Evolutionary conservation across 108 stramenopile species (phyloP), one percentile per base, ranked within the genome.

Genomic region (Nitzschia palea): DNA sequence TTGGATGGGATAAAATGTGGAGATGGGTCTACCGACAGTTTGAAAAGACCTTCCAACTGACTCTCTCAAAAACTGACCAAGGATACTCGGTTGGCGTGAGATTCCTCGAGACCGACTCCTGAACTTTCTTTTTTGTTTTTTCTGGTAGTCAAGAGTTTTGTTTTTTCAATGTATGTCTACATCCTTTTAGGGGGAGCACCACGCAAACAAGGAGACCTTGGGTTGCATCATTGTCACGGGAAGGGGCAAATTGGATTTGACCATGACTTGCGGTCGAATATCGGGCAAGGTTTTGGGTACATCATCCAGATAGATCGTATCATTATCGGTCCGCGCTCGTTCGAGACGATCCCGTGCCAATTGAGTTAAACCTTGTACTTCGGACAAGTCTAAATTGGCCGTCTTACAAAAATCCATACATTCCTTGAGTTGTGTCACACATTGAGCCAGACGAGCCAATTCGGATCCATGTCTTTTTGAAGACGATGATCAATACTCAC

Each of bases 311-410:
- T 83, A 83, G 15, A 82, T 62, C 12, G 35, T 73, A 20, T 44
- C 50, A 67, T 83, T 83, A 42, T 79, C 82, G 14, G 48, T 30
- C n/a, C 71, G 58, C 14, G 74, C 78, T 35, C 68, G 66, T 26
- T 29, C 29, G 14, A 60, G 42, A 18, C 82, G 78, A 73, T 83
- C 78, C 4, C 8, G 4, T 0, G 57, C 74, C 54, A 76, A 43
- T 32, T 47, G 18, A 31, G 25, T 1, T n/a, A 74, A 27, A n/a
- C 42, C 77, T 3, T 45, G 23, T 34, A 31, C 50, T 35, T 62
- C 64, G 10, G 25, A 15, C 67, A 73, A 15, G 17, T 54, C 22
- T 0, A 37, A 22, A 23, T 55, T 28, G 4, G 59, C 27, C 23
- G 62, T 34, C n/a, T 54, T 30, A 15, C 48, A 51, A 56, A 83